Evolutionary conservation across 2,329 filamentous ascomycete genomes (phyloP).

Genomic region (Fusarium nelsonii): DNA sequence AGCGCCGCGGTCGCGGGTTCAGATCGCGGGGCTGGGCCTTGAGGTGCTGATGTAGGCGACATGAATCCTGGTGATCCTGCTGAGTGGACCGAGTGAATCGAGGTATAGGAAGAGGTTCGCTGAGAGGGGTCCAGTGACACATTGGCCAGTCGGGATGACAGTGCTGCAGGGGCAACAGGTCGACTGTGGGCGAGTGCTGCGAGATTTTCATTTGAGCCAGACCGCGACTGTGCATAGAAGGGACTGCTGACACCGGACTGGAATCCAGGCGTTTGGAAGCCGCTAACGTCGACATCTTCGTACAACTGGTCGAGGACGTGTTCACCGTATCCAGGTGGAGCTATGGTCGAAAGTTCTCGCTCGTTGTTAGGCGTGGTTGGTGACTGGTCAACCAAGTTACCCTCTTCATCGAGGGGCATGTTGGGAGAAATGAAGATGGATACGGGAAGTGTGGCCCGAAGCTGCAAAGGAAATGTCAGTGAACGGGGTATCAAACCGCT

Average conservation of each 20-base stretch:
- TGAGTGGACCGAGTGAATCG: constrained; percentile 58
- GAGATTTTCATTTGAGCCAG: constrained; percentile 86
- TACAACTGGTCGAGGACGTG: constrained; percentile 93
- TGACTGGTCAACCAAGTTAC: constrained; percentile 77
- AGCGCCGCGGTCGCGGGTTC: constrained; percentile 60
- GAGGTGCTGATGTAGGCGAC: constrained; percentile 57
- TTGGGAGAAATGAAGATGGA: constrained; percentile 97
- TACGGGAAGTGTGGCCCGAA: constrained; percentile 89
- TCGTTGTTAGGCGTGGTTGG: constrained; percentile 58
- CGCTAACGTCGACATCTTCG: constrained; percentile 83
- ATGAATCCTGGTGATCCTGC: constrained; percentile 60
- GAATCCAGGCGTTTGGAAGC: constrained; percentile 81
- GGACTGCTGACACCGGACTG: constrained; percentile 85
- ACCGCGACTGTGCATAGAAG: constrained; percentile 76
- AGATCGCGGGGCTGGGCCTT: constrained; percentile 55
- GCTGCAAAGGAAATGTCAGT: constrained; percentile 57
- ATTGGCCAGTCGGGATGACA: constrained; percentile 76
- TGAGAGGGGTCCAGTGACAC: constrained; percentile 67
- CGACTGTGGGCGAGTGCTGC: constrained; percentile 56
- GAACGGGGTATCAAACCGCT: not conserved
- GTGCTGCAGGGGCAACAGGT: constrained; percentile 62
- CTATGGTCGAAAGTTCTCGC: constrained; percentile 71
- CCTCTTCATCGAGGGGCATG: constrained; percentile 87
- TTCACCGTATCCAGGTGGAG: constrained; percentile 92
- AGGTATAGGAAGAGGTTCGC: constrained; percentile 61